A percentile compares a stretch with the other conserved stretches of the same genome.
These are phyloP conservation scores for Trichoderma endophyticum DNA, from an alignment of 2,329 filamentous ascomycete genomes.

Conservation along the genomic window DNA sequence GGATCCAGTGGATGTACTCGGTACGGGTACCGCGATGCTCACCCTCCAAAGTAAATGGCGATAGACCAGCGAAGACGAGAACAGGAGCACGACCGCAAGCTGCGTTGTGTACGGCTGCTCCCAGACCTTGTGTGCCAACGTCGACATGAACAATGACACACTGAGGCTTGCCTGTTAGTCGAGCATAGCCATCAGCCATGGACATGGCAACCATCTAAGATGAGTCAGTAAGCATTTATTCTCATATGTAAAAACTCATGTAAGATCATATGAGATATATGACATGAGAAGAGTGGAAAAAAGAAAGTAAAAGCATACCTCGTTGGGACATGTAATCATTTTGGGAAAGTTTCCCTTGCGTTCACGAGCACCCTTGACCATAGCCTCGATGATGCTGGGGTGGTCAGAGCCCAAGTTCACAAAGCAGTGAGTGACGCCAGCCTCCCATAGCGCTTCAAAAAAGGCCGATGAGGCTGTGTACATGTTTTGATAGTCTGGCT, in stretches of 20 bases:
- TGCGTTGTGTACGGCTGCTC: conserved; percentile 75
- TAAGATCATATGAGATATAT: not conserved
- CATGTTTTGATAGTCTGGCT: conserved; percentile 36
- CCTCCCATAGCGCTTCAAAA: conserved; percentile 77
- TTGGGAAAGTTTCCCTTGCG: conserved; percentile 62
- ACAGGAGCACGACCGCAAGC: conserved; percentile 71
- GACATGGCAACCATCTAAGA: conserved; percentile 76
- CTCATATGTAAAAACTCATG: not conserved
- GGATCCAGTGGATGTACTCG: conserved; percentile 85
- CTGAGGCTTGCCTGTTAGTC: conserved; percentile 68
- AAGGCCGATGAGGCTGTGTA: conserved; percentile 80
- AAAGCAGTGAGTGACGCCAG: conserved; percentile 56
- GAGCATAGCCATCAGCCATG: conserved; percentile 78
- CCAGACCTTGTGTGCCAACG: conserved; percentile 76
- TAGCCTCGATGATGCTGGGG: conserved; percentile 75
- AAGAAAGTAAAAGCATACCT: conserved; percentile 47
- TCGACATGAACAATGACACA: conserved; percentile 79
- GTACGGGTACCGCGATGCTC: conserved; percentile 74
- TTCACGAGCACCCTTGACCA: conserved; percentile 71
- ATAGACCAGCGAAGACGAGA: conserved; percentile 74
- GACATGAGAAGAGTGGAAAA: not conserved
- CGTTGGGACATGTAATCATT: conserved; percentile 77
- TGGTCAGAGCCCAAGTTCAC: conserved; percentile 71
- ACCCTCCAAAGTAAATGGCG: conserved; percentile 72
- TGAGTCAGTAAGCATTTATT: not conserved